A percentile compares a stretch with the other conserved stretches of the same genome.
Conservation (phyloP, 768 basidiomycete genomes). For the Tylopilus vinaceipallidus region DNA sequence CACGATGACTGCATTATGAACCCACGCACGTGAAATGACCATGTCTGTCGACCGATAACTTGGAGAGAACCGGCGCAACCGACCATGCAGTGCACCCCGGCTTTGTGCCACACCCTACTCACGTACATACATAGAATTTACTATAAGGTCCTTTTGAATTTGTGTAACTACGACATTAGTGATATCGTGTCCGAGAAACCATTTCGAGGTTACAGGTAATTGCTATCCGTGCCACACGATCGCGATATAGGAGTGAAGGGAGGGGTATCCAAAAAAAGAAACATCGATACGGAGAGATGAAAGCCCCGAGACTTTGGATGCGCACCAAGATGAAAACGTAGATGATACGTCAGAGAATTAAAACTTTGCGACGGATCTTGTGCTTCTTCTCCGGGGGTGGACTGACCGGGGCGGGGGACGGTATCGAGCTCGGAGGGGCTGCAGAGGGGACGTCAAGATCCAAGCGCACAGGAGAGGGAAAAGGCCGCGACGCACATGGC, state of each 20-base stretch:
- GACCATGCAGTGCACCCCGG: not conserved
- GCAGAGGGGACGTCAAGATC: not conserved
- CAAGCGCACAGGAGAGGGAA: not conserved
- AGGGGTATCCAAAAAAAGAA: conserved; percentile 12
- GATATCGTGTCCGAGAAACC: conserved; percentile 14
- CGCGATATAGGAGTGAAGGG: conserved; percentile 9
- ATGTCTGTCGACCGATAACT: not conserved
- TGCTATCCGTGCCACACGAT: conserved; percentile 22
- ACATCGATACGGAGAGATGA: conserved; percentile 3
- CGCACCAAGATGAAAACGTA: not conserved
- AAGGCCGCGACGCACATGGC: conserved; percentile 12
- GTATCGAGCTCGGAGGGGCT: conserved; percentile 13
- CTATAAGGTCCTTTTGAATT: conserved; percentile 7
- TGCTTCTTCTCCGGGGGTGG: conserved; percentile 27
- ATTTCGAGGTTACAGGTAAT: conserved; percentile 20
- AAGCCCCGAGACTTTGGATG: not conserved
- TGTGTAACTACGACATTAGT: conserved; percentile 1
- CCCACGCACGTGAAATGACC: not conserved
- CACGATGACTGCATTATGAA: not conserved
- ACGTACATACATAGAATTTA: conserved; percentile 10
- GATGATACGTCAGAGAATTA: conserved; percentile 23
- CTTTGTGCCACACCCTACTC: not conserved
- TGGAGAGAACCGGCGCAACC: not conserved
- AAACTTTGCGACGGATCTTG: conserved; percentile 32
- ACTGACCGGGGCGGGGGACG: conserved; percentile 4